Evolutionary conservation across 352 stramenopile species (phyloP).

Genomic region (Phytophthora pisi): DNA sequence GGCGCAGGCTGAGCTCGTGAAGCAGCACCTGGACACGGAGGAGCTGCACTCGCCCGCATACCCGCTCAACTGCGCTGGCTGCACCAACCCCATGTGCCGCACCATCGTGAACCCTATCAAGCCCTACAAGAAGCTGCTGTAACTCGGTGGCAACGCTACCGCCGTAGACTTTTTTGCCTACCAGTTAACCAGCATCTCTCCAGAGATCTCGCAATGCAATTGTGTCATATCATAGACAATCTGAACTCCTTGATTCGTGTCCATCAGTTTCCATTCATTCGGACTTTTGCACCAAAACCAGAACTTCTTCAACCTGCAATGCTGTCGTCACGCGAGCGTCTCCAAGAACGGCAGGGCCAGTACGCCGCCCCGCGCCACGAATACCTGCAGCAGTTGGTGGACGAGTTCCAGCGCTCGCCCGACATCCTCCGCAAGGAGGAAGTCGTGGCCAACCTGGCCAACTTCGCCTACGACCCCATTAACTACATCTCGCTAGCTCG

Average conservation of each 20-base stretch:
- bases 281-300: not conserved
- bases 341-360: conserved; percentile 70
- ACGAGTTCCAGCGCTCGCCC: conserved; percentile 72
- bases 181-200: not conserved
- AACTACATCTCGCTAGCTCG: conserved; percentile 67
- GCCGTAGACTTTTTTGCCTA: conserved; percentile 2
- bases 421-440: conserved; percentile 70
- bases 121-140: conserved; percentile 65
- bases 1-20: conserved; percentile 97
- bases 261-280: conserved; percentile 5
- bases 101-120: conserved; percentile 87
- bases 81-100: conserved; percentile 85
- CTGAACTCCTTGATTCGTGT: conserved; percentile 7
- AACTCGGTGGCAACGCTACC: conserved; percentile 8
- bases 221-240: conserved; percentile 26
- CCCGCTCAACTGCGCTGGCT: conserved; percentile 83
- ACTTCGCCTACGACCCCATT: conserved; percentile 89
- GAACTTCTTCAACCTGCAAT: conserved; percentile 30
- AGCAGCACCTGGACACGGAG: conserved; percentile 88
- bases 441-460: conserved; percentile 80
- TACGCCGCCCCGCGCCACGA: conserved; percentile 71
- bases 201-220: conserved; percentile 9
- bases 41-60: conserved; percentile 82
- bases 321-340: conserved; percentile 63
- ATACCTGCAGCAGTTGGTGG: conserved; percentile 78